Evolutionary conservation across 352 stramenopile genomes (phyloP).

Genomic region (Hyphochytrium catenoides): DNA sequence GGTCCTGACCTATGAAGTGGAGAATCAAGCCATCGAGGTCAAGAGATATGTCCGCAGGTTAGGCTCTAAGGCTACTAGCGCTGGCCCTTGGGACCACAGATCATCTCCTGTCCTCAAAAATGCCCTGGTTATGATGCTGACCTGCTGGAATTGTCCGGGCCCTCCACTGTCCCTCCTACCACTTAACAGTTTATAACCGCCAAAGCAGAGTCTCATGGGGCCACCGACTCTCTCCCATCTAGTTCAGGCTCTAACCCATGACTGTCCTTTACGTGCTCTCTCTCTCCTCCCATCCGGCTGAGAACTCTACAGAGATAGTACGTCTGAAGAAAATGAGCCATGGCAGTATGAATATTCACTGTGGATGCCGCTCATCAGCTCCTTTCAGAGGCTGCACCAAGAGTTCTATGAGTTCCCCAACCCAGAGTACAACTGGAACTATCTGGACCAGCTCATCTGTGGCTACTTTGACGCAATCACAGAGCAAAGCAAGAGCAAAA

Average conservation of each 20-base stretch:
- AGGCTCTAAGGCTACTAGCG: too few relatives aligned
- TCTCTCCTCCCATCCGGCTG: too few relatives aligned
- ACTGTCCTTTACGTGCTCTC: too few relatives aligned
- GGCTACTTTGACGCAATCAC: conserved; percentile 44
- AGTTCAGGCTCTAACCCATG: too few relatives aligned
- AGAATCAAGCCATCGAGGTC: conserved; percentile 42
- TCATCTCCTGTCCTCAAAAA: too few relatives aligned
- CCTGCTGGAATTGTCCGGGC: too few relatives aligned
- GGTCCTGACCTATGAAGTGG: conserved; percentile 40
- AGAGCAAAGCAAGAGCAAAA: conserved; percentile 31
- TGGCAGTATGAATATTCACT: conserved; percentile 49
- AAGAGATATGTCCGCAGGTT: conserved; percentile 26
- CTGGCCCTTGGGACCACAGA: too few relatives aligned
- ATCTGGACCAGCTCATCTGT: conserved; percentile 36
- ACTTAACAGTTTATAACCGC: too few relatives aligned
- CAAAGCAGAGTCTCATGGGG: too few relatives aligned
- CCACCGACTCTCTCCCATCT: too few relatives aligned
- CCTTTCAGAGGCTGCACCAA: conserved; percentile 38
- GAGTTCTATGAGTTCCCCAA: conserved; percentile 35
- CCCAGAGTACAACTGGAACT: conserved; percentile 49
- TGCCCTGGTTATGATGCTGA: too few relatives aligned
- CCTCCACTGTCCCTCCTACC: too few relatives aligned
- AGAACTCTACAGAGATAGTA: conserved; percentile 16
- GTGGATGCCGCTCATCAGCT: conserved; percentile 28
- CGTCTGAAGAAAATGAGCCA: conserved; percentile 23